Percentiles rank a stretch among this genome's conserved stretches.
Evolutionary conservation across 164 flowering plant species (phyloP).

Genomic region (Stephania yunnanensis): DNA sequence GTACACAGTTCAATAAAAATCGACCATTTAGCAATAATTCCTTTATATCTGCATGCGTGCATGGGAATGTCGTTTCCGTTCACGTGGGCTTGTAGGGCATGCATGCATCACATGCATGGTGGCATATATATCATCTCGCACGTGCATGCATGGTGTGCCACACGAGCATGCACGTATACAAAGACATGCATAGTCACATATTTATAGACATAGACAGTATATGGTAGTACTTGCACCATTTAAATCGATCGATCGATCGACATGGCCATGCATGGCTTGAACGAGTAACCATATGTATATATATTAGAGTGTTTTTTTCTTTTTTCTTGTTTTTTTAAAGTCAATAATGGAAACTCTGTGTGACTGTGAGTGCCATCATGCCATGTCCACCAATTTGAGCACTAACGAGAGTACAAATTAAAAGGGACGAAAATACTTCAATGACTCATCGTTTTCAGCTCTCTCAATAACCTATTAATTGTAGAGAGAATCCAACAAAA

Average conservation of each 20-base stretch:
- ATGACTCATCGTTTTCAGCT: constrained; percentile 14
- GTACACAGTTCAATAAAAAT: too few species aligned
- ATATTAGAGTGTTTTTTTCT: background rate
- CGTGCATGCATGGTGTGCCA: background rate
- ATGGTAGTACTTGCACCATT: constrained; percentile 23
- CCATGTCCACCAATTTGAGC: constrained; percentile 32
- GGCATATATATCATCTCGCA: background rate
- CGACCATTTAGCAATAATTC: too few species aligned
- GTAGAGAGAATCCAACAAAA: constrained; percentile 4
- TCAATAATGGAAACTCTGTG: background rate
- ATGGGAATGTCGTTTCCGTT: background rate
- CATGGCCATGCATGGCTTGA: constrained; percentile 23
- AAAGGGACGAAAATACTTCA: constrained; percentile 2
- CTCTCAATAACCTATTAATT: background rate
- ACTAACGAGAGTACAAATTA: background rate
- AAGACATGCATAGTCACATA: too few species aligned
- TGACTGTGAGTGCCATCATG: constrained; percentile 17
- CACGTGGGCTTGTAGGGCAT: constrained; percentile 4
- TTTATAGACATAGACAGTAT: too few species aligned
- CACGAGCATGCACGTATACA: background rate
- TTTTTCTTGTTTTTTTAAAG: background rate
- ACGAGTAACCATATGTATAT: constrained; percentile 7
- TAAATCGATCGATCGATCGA: constrained; percentile 1
- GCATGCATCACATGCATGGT: background rate
- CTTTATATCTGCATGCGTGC: background rate